A percentile compares a stretch with the other conserved stretches of the same genome.
Evolutionary conservation across 1,284 basidiomycete genomes (phyloP).

Genomic region (Ustilago loliicola): DNA sequence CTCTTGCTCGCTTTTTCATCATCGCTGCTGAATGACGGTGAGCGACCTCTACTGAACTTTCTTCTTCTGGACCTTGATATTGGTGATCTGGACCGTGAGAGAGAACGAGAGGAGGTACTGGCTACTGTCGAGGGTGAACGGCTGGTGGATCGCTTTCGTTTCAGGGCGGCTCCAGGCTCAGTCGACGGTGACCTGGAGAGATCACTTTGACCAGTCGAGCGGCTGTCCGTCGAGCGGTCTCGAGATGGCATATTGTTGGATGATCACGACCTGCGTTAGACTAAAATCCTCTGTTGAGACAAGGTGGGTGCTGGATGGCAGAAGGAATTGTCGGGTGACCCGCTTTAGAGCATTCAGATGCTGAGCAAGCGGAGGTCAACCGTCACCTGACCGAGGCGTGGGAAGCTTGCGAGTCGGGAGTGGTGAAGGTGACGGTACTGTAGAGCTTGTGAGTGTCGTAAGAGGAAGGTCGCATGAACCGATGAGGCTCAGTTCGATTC

Average conservation of each 20-base stretch:
- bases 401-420: neutral
- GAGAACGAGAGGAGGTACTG: slow-evolving; percentile 31
- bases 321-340: neutral
- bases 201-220: slow-evolving; percentile 4
- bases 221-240: slow-evolving; percentile 13
- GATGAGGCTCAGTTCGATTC: slow-evolving; percentile 7
- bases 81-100: slow-evolving; percentile 36
- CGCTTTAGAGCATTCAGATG: neutral
- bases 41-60: slow-evolving; percentile 23
- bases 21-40: slow-evolving; percentile 29
- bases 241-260: slow-evolving; percentile 31
- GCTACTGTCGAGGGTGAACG: slow-evolving; percentile 23
- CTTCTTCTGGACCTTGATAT: slow-evolving; percentile 34
- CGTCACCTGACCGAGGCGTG: neutral
- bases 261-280: neutral
- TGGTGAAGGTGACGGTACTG: neutral
- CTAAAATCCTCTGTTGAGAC: neutral
- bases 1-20: neutral
- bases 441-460: neutral
- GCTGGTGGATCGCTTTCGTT: slow-evolving; percentile 33
- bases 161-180: slow-evolving; percentile 24
- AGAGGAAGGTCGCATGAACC: slow-evolving; percentile 2
- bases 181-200: slow-evolving; percentile 23
- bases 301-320: neutral
- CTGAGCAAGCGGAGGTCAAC: neutral